phyloP scores from a whole-genome alignment of 2,329 filamentous ascomycete genomes.

The Arthroderma sp. region DNA sequence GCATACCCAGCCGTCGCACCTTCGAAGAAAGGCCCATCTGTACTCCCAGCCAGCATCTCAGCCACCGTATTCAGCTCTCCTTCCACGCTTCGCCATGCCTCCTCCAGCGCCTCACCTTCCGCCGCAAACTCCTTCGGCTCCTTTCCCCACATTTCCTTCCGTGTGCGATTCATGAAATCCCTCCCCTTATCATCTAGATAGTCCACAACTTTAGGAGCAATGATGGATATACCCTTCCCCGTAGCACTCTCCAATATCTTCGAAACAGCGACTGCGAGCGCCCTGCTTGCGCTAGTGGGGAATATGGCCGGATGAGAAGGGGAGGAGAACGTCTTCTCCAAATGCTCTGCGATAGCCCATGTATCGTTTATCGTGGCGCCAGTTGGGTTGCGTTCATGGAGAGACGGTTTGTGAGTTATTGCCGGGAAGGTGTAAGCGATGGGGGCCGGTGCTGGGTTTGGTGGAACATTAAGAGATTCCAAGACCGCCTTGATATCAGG shows the following conservation, averaged over 20 bases:
- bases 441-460: conserved; percentile 1
- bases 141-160: conserved; percentile 20
- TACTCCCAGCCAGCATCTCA: conserved; percentile 15
- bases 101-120: conserved; percentile 6
- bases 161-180: conserved; percentile 26
- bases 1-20: conserved; percentile 9
- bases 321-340: conserved; percentile 25
- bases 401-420: conserved; percentile 24
- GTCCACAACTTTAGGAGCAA: conserved; percentile 23
- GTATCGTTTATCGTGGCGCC: conserved; percentile 19
- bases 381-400: not conserved
- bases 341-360: conserved; percentile 23
- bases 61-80: conserved; percentile 17
- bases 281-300: conserved; percentile 19
- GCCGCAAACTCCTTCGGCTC: conserved; percentile 21
- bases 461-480: conserved; percentile 12
- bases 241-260: conserved; percentile 7
- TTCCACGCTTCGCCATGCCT: conserved; percentile 12
- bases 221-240: conserved; percentile 14
- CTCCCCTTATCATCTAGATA: conserved; percentile 22
- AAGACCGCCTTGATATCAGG: conserved; percentile 27
- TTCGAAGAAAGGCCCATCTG: conserved; percentile 9
- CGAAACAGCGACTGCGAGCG: conserved; percentile 17
- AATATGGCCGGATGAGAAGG: conserved; percentile 22
- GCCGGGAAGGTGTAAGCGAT: conserved; percentile 26